A percentile compares a stretch with the other conserved stretches of the same genome.
Evolutionary conservation across 441 rosid species (phyloP).

Genomic region (Adansonia rubrostipa): DNA sequence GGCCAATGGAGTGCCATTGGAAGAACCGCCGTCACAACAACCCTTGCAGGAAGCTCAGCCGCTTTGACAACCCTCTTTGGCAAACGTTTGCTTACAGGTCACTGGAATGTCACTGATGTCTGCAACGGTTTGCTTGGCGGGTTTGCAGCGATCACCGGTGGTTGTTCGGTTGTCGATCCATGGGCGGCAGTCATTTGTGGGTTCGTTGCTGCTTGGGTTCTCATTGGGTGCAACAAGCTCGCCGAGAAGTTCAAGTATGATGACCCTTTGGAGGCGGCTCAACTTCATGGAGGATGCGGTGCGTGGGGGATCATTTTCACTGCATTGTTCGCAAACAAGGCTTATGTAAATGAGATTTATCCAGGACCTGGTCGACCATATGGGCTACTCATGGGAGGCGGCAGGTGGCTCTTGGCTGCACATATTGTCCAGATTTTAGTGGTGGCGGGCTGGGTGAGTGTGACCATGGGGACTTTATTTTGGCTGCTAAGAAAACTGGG

Average conservation of each 20-base stretch:
- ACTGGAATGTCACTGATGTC: conserved; percentile 58
- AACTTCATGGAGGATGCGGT: conserved; percentile 61
- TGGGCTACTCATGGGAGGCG: conserved; percentile 63
- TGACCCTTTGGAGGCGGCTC: conserved; percentile 57
- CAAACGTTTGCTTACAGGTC: conserved; percentile 43
- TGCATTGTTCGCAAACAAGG: conserved; percentile 54
- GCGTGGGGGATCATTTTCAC: conserved; percentile 64
- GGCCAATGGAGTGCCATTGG: conserved; percentile 64
- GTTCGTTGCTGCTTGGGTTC: conserved; percentile 47
- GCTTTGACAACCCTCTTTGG: conserved; percentile 58
- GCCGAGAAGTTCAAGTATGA: conserved; percentile 47
- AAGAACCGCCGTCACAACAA: conserved; percentile 54
- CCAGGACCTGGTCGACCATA: conserved; percentile 48
- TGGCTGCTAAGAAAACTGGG: conserved; percentile 48
- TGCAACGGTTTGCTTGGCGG: conserved; percentile 58
- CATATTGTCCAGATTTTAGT: conserved; percentile 57
- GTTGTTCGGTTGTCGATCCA: conserved; percentile 57
- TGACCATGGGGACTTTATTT: conserved; percentile 56
- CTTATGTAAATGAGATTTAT: conserved; percentile 52
- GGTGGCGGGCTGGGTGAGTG: conserved; percentile 55
- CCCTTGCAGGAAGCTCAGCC: conserved; percentile 50
- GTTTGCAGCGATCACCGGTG: conserved; percentile 54
- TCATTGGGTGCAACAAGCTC: conserved; percentile 51
- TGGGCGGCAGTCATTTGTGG: conserved; percentile 60
- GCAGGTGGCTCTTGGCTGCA: conserved; percentile 54